Evolutionary conservation across 2,329 filamentous ascomycete genomes (phyloP).

Genomic region (Ciborinia camelliae): DNA sequence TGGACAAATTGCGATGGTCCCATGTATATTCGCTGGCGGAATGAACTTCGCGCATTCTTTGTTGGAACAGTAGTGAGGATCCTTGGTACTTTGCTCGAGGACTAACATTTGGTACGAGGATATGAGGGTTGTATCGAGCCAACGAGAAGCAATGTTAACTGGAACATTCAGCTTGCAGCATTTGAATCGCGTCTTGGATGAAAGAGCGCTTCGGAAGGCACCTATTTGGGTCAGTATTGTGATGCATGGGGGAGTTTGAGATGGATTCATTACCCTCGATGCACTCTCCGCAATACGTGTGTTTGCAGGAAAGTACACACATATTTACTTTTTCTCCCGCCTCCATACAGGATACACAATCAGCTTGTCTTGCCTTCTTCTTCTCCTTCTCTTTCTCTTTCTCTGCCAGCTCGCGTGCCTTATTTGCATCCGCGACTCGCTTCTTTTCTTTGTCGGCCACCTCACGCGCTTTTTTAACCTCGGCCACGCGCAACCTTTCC

Average conservation of each 20-base stretch:
- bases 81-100: conserved; percentile 33
- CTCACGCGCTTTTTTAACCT: conserved; percentile 6
- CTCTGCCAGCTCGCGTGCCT: conserved; percentile 7
- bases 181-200: conserved; percentile 25
- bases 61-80: conserved; percentile 33
- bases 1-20: conserved; percentile 27
- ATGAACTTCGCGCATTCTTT: conserved; percentile 32
- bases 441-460: conserved; percentile 5
- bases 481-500: background rate
- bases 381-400: too few relatives aligned
- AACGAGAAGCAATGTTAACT: background rate
- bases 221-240: conserved; percentile 16
- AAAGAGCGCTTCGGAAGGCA: conserved; percentile 27
- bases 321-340: conserved; percentile 21
- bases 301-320: conserved; percentile 24
- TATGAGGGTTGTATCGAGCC: conserved; percentile 21
- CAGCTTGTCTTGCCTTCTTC: conserved; percentile 14
- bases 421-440: conserved; percentile 1
- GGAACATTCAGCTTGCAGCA: conserved; percentile 24
- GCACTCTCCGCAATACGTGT: conserved; percentile 27
- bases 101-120: conserved; percentile 27
- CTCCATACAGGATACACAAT: conserved; percentile 30
- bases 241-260: background rate
- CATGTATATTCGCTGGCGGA: conserved; percentile 28
- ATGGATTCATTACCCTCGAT: conserved; percentile 21